Conservation (phyloP, 2,329 filamentous ascomycete species). For the Fusarium clavum region DNA sequence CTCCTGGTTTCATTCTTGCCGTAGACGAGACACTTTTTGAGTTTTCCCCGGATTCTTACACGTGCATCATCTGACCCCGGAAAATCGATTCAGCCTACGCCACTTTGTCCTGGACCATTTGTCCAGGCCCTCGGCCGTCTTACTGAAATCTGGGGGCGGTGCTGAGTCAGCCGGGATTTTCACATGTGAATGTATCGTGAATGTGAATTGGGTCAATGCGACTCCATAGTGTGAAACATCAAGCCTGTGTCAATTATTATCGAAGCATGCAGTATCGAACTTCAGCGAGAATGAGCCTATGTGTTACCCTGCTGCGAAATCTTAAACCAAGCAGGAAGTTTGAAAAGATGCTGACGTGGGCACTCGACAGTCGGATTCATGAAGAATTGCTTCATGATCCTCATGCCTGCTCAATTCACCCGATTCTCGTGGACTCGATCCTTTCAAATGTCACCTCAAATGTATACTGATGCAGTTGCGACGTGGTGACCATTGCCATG, state of each 20-base stretch:
- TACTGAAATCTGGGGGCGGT: slow-evolving; percentile 1
- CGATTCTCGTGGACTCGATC: not conserved
- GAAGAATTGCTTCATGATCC: not conserved
- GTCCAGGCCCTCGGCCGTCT: slow-evolving; percentile 14
- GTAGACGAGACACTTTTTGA: slow-evolving; percentile 28
- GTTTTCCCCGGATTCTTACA: slow-evolving; percentile 41
- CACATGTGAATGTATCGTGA: slow-evolving; percentile 20
- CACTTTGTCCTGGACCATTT: slow-evolving; percentile 20
- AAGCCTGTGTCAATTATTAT: not conserved
- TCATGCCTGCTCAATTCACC: too few species aligned
- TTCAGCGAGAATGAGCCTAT: not conserved
- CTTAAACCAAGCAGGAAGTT: not conserved
- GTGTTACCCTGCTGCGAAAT: not conserved
- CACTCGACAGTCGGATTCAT: not conserved
- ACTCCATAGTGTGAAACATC: not conserved
- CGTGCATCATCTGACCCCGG: slow-evolving; percentile 39
- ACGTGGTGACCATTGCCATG: not conserved
- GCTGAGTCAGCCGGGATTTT: slow-evolving; percentile 28
- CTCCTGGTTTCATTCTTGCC: slow-evolving; percentile 16
- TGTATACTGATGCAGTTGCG: not conserved
- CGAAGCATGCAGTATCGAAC: too few species aligned
- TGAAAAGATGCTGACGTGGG: not conserved
- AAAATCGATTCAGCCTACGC: slow-evolving; percentile 33
- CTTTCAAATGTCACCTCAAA: fast-evolving
- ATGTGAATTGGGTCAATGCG: not conserved